Conservation (phyloP, 805 yeast species). For the Candida cerambycidarum region DNA sequence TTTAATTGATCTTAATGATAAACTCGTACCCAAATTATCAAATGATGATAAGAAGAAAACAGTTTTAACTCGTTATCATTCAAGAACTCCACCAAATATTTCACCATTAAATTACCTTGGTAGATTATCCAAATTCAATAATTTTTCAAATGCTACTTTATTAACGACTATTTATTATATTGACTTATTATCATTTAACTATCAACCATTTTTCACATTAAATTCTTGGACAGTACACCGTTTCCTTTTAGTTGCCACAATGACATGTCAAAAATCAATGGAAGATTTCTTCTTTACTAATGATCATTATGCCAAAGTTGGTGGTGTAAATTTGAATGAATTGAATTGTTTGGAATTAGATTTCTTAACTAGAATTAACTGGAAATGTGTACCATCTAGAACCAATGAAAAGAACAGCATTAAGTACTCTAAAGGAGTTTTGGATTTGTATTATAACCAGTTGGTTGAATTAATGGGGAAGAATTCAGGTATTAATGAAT, state of each 20-base stretch:
- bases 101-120: constrained; percentile 74
- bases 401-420: constrained; percentile 22
- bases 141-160: constrained; percentile 79
- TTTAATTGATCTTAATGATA: constrained; percentile 74
- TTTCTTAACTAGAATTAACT: constrained; percentile 75
- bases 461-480: constrained; percentile 43
- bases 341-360: constrained; percentile 86
- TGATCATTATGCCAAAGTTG: constrained; percentile 91
- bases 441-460: constrained; percentile 40
- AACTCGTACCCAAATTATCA: constrained; percentile 31
- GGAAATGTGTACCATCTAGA: constrained; percentile 50
- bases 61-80: constrained; percentile 82
- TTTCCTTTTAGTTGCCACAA: constrained; percentile 84
- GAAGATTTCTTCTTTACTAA: constrained; percentile 95
- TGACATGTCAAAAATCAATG: constrained; percentile 84
- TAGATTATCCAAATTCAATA: constrained; percentile 79
- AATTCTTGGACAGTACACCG: constrained; percentile 94
- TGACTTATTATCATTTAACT: constrained; percentile 76
- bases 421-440: constrained; percentile 35
- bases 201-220: constrained; percentile 71
- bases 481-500: constrained; percentile 19
- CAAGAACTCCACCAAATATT: constrained; percentile 88
- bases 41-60: constrained; percentile 15
- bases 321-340: constrained; percentile 84
- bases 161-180: constrained; percentile 86